These are phyloP conservation scores for Trichophyton schoenleinii DNA, from an alignment of 2,329 filamentous ascomycete species.

Conservation along the genomic window DNA sequence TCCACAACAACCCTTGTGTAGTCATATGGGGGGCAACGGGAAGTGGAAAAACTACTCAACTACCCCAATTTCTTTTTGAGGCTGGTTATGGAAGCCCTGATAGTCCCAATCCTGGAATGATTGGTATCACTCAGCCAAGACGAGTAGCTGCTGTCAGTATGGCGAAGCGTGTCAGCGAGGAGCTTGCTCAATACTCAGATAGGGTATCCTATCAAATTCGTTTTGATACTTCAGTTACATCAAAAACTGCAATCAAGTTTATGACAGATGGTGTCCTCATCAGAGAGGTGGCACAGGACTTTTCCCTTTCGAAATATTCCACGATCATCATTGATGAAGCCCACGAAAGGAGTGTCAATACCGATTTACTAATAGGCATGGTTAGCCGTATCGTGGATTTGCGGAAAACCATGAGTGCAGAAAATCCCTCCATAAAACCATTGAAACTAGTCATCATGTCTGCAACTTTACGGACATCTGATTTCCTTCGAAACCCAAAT, in stretches of 20 bases:
- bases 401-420: constrained; percentile 58
- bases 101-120: constrained; percentile 76
- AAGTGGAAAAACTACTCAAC: constrained; percentile 93
- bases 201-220: constrained; percentile 87
- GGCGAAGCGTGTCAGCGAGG: constrained; percentile 79
- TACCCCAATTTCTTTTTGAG: constrained; percentile 93
- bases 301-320: constrained; percentile 79
- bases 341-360: constrained; percentile 94
- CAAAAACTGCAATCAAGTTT: constrained; percentile 86
- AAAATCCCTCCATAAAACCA: constrained; percentile 59
- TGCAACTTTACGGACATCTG: constrained; percentile 78
- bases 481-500: constrained; percentile 71
- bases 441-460: constrained; percentile 98
- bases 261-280: constrained; percentile 97
- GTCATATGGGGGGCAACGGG: constrained; percentile 91
- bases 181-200: constrained; percentile 64
- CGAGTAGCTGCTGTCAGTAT: constrained; percentile 94
- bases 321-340: constrained; percentile 92
- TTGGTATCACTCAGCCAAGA: constrained; percentile 87
- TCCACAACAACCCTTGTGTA: constrained; percentile 80
- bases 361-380: constrained; percentile 96
- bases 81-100: constrained; percentile 72
- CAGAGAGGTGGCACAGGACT: constrained; percentile 80
- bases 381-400: constrained; percentile 83
- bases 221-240: constrained; percentile 71